Conservation (phyloP, 768 basidiomycete species). For the Harrya chromipes region DNA sequence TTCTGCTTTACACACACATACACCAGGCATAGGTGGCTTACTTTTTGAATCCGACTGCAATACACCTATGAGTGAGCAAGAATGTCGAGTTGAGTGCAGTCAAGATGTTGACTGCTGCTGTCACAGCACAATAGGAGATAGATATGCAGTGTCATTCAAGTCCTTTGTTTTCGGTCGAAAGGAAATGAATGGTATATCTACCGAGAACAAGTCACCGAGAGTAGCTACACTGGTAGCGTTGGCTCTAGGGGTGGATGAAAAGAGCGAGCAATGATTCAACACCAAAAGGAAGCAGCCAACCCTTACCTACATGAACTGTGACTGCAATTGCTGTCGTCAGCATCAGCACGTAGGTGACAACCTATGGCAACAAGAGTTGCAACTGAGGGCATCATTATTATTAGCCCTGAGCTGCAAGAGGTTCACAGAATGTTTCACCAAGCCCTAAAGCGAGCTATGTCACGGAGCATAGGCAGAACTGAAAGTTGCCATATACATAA, state of each 20-base stretch:
- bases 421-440: not conserved
- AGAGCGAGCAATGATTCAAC: too few relatives aligned
- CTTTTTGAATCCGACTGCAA: conserved; percentile 1
- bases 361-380: too few relatives aligned
- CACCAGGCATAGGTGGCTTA: not conserved
- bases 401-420: not conserved
- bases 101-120: not conserved
- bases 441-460: conserved; percentile 1
- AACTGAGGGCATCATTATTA: not conserved
- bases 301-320: not conserved
- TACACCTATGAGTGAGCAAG: not conserved
- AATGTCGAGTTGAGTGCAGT: conserved; percentile 2
- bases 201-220: not conserved
- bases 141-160: not conserved
- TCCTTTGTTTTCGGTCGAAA: too few relatives aligned
- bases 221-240: not conserved
- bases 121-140: conserved; percentile 1
- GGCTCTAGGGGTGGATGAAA: not conserved
- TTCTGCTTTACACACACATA: not conserved
- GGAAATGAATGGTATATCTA: not conserved
- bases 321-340: not conserved
- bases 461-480: not conserved
- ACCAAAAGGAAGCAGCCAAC: not conserved
- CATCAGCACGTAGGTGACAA: too few relatives aligned
- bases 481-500: not conserved